Percentiles rank a stretch among this genome's conserved stretches.
Conservation (phyloP, 768 basidiomycete genomes). For the Rhodosporidiobolus odoratus region DNA sequence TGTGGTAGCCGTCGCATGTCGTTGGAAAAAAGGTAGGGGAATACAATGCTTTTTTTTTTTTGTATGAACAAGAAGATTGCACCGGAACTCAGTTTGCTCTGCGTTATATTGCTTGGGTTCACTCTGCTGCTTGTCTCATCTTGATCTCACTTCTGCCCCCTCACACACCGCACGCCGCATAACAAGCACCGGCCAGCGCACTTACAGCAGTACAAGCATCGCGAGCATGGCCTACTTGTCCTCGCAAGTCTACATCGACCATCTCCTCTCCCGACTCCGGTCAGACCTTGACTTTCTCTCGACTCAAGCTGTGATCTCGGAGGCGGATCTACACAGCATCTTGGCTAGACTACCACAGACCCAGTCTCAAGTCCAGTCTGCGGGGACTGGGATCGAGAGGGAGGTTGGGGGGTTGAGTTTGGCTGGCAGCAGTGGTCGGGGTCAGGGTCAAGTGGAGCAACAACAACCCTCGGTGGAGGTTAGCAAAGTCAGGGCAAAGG, state of each 20-base stretch:
- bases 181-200: too few species aligned
- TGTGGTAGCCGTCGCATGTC: too few species aligned
- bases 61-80: too few species aligned
- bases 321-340: constrained; percentile 54
- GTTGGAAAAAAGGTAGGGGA: too few species aligned
- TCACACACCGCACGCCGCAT: too few species aligned
- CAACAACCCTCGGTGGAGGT: background rate
- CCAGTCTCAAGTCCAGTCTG: background rate
- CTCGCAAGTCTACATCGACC: constrained; percentile 40
- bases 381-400: background rate
- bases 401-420: background rate
- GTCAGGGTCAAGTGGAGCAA: background rate
- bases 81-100: too few species aligned
- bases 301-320: constrained; percentile 55
- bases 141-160: too few species aligned
- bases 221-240: too few species aligned
- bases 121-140: too few species aligned
- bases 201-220: too few species aligned
- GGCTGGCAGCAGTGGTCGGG: background rate
- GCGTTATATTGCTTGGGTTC: too few species aligned
- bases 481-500: background rate
- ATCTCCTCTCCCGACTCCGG: constrained; percentile 58
- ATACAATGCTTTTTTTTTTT: too few species aligned
- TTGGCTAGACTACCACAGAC: constrained; percentile 50
- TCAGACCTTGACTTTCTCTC: constrained; percentile 59